Conservation (phyloP, 768 basidiomycete species). For the Cubamyces sp. region DNA sequence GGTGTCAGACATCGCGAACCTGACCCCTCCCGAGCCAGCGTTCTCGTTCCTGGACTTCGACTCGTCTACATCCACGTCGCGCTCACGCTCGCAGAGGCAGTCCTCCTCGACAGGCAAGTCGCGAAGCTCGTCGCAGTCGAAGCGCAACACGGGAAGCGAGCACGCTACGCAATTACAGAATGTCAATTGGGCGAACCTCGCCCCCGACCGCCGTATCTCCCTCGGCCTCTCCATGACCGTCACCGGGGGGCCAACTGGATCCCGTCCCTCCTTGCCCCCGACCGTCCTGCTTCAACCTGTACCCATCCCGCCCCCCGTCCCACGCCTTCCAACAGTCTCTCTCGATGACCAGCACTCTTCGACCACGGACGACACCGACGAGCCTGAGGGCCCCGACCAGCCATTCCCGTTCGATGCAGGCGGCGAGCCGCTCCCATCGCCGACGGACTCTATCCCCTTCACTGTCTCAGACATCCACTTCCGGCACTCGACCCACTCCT, state of each 20-base stretch:
- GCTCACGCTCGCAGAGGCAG: constrained; percentile 27
- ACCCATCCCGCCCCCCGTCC: constrained; percentile 25
- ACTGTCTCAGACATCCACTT: constrained; percentile 43
- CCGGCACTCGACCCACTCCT: constrained; percentile 38
- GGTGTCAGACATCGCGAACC: constrained; percentile 6
- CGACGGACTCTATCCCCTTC: constrained; percentile 40
- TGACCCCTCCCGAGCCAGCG: constrained; percentile 14
- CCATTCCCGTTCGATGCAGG: constrained; percentile 26
- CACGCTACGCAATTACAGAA: constrained; percentile 14
- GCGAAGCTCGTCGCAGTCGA: constrained; percentile 28
- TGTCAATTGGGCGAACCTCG: constrained; percentile 23
- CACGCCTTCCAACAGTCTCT: constrained; percentile 4
- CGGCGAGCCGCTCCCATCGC: constrained; percentile 33
- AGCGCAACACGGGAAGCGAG: constrained; percentile 24
- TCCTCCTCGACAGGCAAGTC: constrained; percentile 28
- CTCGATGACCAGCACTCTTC: constrained; percentile 8
- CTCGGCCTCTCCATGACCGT: constrained; percentile 35
- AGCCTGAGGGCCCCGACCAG: constrained; percentile 21
- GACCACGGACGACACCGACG: constrained; percentile 11
- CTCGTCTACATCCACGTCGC: constrained; percentile 32
- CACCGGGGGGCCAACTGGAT: constrained; percentile 30
- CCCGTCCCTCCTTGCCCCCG: constrained; percentile 31
- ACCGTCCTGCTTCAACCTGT: constrained; percentile 33
- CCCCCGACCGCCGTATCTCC: constrained; percentile 30
- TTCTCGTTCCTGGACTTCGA: constrained; percentile 36